These are phyloP conservation scores for Cymbidium sinense DNA, from an alignment of 106 monocot genomes.

Conservation along the genomic window DNA sequence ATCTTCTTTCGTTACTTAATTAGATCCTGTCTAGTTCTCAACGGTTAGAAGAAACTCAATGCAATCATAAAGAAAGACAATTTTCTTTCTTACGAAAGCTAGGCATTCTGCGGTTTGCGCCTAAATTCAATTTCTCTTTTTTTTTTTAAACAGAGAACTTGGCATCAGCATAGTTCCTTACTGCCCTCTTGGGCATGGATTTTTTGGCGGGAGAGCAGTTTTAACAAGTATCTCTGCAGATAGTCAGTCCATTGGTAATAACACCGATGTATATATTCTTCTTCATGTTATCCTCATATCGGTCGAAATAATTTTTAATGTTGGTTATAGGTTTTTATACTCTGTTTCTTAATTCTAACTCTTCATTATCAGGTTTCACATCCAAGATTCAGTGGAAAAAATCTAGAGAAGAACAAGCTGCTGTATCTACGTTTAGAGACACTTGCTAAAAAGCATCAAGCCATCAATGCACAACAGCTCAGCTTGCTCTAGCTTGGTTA, in stretches of 20 bases:
- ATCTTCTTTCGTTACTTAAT: no score
- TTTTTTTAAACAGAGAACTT: conserved; percentile 26
- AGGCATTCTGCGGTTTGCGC: no score
- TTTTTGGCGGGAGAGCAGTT: conserved; percentile 40
- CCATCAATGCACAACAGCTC: conserved; percentile 47
- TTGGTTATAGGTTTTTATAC: not conserved
- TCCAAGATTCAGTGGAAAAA: conserved; percentile 16
- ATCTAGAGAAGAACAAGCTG: conserved; percentile 58
- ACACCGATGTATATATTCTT: not conserved
- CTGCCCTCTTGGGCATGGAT: conserved; percentile 40
- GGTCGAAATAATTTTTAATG: not conserved
- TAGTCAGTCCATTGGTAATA: conserved; percentile 17
- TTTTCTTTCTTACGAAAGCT: no score
- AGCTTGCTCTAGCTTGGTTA: conserved; percentile 79
- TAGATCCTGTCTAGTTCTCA: no score
- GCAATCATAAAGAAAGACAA: no score
- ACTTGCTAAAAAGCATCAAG: conserved; percentile 45
- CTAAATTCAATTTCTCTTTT: not conserved
- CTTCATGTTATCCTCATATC: not conserved
- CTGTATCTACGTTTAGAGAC: conserved; percentile 38
- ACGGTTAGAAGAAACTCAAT: no score
- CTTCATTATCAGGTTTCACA: conserved; percentile 22
- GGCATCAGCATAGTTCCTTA: conserved; percentile 50
- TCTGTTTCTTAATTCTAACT: not conserved
- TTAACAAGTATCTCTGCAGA: conserved; percentile 16